These are phyloP conservation scores for Alternaria hordeiaustralica DNA, from an alignment of 2,329 filamentous ascomycete species.

Conservation along the genomic window DNA sequence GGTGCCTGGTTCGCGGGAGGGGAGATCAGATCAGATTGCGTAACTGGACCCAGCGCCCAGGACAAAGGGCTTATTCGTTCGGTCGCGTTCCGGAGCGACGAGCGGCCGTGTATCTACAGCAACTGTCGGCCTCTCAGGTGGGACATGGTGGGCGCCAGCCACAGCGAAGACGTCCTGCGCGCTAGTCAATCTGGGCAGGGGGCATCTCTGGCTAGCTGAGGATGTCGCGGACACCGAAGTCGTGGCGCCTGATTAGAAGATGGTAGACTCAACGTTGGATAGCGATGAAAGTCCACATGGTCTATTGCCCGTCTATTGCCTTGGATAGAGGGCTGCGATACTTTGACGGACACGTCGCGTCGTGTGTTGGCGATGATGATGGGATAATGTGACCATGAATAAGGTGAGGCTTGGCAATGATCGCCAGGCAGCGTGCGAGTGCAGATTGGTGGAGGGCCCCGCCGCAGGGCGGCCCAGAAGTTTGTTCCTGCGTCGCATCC, in stretches of 20 bases:
- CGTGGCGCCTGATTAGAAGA: not conserved
- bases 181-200: conserved; percentile 13
- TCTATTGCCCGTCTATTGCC: not conserved
- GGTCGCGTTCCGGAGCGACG: conserved; percentile 6
- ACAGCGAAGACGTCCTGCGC: conserved; percentile 9
- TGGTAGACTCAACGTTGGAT: not conserved
- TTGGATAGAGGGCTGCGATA: not conserved
- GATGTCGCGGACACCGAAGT: not conserved
- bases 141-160: conserved; percentile 6
- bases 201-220: conserved; percentile 22
- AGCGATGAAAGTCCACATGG: not conserved
- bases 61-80: conserved; percentile 2
- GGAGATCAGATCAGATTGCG: conserved; percentile 3
- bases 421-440: conserved; percentile 15
- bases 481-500: conserved; percentile 16
- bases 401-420: conserved; percentile 17
- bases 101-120: conserved; percentile 8
- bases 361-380: not conserved
- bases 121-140: conserved; percentile 7
- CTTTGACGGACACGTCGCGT: not conserved
- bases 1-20: not conserved
- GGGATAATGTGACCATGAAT: conserved; percentile 8
- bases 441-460: conserved; percentile 15
- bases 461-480: conserved; percentile 12
- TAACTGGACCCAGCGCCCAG: conserved; percentile 3